These are phyloP conservation scores for Antrodiella citrinella DNA, from an alignment of 768 basidiomycete genomes.

Conservation along the genomic window DNA sequence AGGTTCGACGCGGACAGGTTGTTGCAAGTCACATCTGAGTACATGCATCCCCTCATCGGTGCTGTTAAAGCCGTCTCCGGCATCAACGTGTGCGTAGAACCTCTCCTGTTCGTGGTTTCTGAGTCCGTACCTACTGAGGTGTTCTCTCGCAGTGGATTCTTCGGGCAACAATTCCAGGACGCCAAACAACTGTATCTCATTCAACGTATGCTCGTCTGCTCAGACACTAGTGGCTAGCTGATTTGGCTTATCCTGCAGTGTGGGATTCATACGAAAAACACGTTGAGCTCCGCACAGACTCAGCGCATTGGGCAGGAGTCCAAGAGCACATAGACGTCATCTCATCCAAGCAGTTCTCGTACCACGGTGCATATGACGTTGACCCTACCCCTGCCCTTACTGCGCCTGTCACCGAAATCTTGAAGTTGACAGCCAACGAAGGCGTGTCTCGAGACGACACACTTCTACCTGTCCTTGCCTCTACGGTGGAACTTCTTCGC, in stretches of 20 bases:
- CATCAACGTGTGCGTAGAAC: background rate
- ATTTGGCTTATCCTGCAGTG: background rate
- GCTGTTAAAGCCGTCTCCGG: background rate
- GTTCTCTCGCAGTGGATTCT: background rate
- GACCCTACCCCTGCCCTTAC: background rate
- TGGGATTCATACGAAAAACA: background rate
- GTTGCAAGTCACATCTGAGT: background rate
- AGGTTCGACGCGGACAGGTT: background rate
- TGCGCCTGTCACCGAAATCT: background rate
- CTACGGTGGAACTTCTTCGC: background rate
- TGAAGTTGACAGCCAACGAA: background rate
- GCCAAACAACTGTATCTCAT: background rate
- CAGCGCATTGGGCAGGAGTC: background rate
- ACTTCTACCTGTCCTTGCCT: background rate
- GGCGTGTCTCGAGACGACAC: background rate
- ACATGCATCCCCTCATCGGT: background rate
- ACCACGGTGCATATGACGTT: background rate
- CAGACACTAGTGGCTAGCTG: too few relatives aligned
- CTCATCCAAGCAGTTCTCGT: background rate
- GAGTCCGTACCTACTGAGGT: too few relatives aligned
- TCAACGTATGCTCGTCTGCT: background rate
- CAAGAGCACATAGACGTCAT: background rate
- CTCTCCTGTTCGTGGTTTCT: too few relatives aligned
- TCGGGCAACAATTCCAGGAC: background rate
- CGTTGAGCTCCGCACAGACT: background rate